These are phyloP conservation scores for Fusarium siculi DNA, from an alignment of 2,329 filamentous ascomycete species.

Conservation along the genomic window DNA sequence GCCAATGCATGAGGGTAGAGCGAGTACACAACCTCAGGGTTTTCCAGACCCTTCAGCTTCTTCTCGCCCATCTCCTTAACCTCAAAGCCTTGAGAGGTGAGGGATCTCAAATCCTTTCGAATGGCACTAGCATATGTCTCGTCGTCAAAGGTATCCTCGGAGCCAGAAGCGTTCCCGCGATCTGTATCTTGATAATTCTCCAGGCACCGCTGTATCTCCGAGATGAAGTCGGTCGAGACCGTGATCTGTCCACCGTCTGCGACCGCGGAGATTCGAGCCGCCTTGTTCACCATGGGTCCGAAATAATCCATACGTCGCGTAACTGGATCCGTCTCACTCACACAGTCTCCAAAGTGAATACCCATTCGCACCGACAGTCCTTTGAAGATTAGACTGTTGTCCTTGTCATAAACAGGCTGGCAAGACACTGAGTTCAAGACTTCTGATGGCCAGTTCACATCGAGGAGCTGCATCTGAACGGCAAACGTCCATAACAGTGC, in stretches of 20 bases:
- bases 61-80: constrained; percentile 96
- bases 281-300: constrained; percentile 98
- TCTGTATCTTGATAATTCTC: constrained; percentile 91
- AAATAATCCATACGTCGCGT: constrained; percentile 99
- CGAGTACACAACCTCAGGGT: constrained; percentile 94
- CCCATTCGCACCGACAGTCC: constrained; percentile 97
- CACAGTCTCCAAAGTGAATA: constrained; percentile 92
- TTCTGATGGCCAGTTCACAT: constrained; percentile 92
- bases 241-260: constrained; percentile 98
- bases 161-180: constrained; percentile 72
- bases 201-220: constrained; percentile 90
- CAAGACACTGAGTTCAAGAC: constrained; percentile 88
- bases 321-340: constrained; percentile 95
- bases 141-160: constrained; percentile 76
- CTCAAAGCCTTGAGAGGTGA: constrained; percentile 93
- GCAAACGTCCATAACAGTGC: constrained; percentile 97
- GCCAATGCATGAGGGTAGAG: constrained; percentile 92
- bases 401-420: constrained; percentile 82
- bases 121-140: constrained; percentile 81
- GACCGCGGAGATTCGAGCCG: constrained; percentile 90
- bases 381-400: constrained; percentile 90
- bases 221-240: constrained; percentile 96
- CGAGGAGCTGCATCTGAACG: constrained; percentile 86
- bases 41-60: constrained; percentile 96
- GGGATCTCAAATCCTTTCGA: constrained; percentile 84